phyloP scores from a whole-genome alignment of 352 stramenopile species.

The Albugo laibachii region DNA sequence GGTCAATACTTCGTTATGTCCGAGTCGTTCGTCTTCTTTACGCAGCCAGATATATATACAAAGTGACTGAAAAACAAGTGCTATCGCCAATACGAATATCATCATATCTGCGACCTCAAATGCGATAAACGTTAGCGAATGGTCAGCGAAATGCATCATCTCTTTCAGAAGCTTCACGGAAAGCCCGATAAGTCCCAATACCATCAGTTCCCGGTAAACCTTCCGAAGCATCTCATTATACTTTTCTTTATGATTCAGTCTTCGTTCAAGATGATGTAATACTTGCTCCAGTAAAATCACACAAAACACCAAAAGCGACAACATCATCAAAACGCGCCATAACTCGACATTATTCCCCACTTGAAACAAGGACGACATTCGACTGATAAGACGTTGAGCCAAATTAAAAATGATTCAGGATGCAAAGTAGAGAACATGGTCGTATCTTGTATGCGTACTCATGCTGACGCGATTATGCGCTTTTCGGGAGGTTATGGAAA shows the following conservation, averaged over 20 bases:
- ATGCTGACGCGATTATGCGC: too few species aligned
- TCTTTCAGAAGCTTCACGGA: conserved; percentile 32
- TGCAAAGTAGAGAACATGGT: too few species aligned
- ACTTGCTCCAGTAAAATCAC: conserved; percentile 23
- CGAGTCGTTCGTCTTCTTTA: conserved; percentile 14
- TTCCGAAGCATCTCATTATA: conserved; percentile 17
- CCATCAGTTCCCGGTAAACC: conserved; percentile 22
- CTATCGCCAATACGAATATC: conserved; percentile 31
- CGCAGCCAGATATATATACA: conserved; percentile 24
- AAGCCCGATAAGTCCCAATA: conserved; percentile 29
- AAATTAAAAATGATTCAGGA: too few species aligned
- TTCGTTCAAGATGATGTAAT: conserved; percentile 24
- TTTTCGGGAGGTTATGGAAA: too few species aligned
- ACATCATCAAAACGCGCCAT: conserved; percentile 22
- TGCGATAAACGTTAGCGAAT: conserved; percentile 20
- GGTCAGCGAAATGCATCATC: conserved; percentile 8
- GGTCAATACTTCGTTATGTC: conserved; percentile 22
- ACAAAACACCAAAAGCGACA: conserved; percentile 25
- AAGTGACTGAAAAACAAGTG: conserved; percentile 29
- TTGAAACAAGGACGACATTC: conserved; percentile 20
- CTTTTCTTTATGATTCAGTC: conserved; percentile 4
- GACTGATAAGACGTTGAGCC: too few species aligned
- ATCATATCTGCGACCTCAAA: conserved; percentile 32
- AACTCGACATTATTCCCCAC: conserved; percentile 37
- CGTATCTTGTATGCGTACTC: too few species aligned